Base-by-base conservation (phyloP, 371 early-diverging fungal species). In the Nematocida minor region DNA sequence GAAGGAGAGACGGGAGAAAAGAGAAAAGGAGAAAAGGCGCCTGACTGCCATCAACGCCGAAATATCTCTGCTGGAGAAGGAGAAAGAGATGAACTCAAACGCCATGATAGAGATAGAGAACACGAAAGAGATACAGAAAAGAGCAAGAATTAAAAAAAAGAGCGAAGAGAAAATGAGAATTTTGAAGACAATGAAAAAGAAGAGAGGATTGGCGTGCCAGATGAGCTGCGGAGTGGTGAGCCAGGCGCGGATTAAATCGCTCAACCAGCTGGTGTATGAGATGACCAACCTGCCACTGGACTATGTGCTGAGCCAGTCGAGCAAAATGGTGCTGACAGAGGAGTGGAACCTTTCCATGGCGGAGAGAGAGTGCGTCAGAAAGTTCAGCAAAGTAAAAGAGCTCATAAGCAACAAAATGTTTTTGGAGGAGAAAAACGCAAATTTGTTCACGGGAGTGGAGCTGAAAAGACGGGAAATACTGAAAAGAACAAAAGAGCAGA, bases 241-340 rank as follows among this genome's bases (percentile, higher is more conserved):
- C n/a, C 60, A 18, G 20, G 46, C 32, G 63, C 22, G 2, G 38
- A 38, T 74, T 6, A 25, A 44, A 0, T 51, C 53, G n/a, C 29
- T 74, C 34, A 66, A 66, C 31, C 38, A 49, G 27, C 27, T 74
- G 34, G 27, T 64, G 9, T 66, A 49, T 74, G 66, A 74, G 22
- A 66, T 74, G 31, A 47, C 18, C 9, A 74, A 74, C 36, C 42
- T 74, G 7, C 77, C 77, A 0, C 16, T 64, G n/a, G 77, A 74
- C 9, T 74, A 74, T 48, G 34, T 74, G 1, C 31, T 74, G 11
- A 22, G 20, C 4, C 66, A 74, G 55, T 70, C 71, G 32, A 74
- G 40, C 34, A 74, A 74, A 42, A 74, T 74, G 29, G 77, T 74
- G 4, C 48, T 74, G 46, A 74, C 77, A 6, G 22, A 18, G 16